Evolutionary conservation across 345 rosid genomes (phyloP).

Genomic region (Cardiospermum halicacabum): DNA sequence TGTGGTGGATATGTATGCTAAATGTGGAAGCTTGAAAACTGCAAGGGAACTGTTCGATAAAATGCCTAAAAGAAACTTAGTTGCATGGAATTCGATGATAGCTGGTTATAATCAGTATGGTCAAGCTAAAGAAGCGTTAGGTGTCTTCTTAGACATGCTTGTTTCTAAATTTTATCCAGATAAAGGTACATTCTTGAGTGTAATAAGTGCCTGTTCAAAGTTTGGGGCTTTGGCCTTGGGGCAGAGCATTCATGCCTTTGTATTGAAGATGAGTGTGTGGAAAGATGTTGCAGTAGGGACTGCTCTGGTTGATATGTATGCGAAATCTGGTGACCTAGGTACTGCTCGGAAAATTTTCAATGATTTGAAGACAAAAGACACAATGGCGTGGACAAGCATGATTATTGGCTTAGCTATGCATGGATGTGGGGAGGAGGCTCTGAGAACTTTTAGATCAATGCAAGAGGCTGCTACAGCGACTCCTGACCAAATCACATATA

Average conservation of each 20-base stretch:
- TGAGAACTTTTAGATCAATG: conserved; percentile 38
- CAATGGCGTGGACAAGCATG: conserved; percentile 45
- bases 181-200: conserved; percentile 35
- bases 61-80: conserved; percentile 38
- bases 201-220: conserved; percentile 33
- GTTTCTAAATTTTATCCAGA: conserved; percentile 23
- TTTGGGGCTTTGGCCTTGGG: conserved; percentile 29
- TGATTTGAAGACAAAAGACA: conserved; percentile 29
- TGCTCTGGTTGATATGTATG: conserved; percentile 33
- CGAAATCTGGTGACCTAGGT: conserved; percentile 25
- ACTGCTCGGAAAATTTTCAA: conserved; percentile 11
- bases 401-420: conserved; percentile 54
- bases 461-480: conserved; percentile 25
- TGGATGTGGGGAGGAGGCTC: conserved; percentile 46
- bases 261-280: conserved; percentile 18
- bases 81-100: conserved; percentile 44
- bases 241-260: conserved; percentile 19
- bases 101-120: conserved; percentile 35
- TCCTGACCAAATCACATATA: conserved; percentile 42
- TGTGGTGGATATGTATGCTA: conserved; percentile 30
- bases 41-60: conserved; percentile 41
- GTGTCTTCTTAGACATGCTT: conserved; percentile 27
- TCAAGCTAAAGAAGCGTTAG: conserved; percentile 27
- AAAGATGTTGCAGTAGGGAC: conserved; percentile 24
- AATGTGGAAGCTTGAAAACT: conserved; percentile 33